Conservation (phyloP, 1,284 basidiomycete species). For the Calocybe gambosa region DNA sequence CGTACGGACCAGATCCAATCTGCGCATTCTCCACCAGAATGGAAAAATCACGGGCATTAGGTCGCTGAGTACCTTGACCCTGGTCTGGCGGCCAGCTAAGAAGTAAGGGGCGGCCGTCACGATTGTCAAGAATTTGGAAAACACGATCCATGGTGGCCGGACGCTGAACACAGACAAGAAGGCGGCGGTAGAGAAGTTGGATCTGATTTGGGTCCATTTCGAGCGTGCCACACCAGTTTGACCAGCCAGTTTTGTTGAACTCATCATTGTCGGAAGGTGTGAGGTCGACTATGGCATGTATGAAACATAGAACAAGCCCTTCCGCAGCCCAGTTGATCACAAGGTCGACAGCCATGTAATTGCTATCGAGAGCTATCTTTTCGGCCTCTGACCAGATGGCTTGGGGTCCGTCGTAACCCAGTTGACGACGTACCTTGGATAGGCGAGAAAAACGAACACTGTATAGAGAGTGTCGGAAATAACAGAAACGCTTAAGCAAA, state of each 20-base stretch:
- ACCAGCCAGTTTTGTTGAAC: slow-evolving; percentile 73
- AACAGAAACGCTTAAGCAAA: slow-evolving; percentile 8
- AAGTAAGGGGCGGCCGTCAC: slow-evolving; percentile 53
- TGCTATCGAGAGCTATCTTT: slow-evolving; percentile 64
- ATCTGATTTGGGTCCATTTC: slow-evolving; percentile 50
- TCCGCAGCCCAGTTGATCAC: slow-evolving; percentile 94
- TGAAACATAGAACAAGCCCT: slow-evolving; percentile 89
- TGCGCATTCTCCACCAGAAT: slow-evolving; percentile 77
- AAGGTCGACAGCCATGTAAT: slow-evolving; percentile 88
- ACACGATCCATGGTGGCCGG: slow-evolving; percentile 52
- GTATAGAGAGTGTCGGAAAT: slow-evolving; percentile 16
- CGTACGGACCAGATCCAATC: slow-evolving; percentile 44
- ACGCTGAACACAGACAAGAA: slow-evolving; percentile 48
- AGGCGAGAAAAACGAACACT: slow-evolving; percentile 75
- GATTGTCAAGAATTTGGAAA: slow-evolving; percentile 74
- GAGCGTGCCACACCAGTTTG: slow-evolving; percentile 91
- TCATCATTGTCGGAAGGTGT: slow-evolving; percentile 82
- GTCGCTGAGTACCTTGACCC: slow-evolving; percentile 42
- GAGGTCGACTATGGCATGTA: slow-evolving; percentile 82
- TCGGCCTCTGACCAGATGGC: slow-evolving; percentile 58
- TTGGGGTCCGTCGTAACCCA: slow-evolving; percentile 54
- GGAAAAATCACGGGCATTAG: slow-evolving; percentile 78
- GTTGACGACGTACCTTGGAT: slow-evolving; percentile 57
- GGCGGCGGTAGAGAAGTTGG: slow-evolving; percentile 50
- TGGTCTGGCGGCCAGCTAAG: slow-evolving; percentile 86